Conservation (phyloP, 2,329 filamentous ascomycete species). For the Trichoderma sp. region DNA sequence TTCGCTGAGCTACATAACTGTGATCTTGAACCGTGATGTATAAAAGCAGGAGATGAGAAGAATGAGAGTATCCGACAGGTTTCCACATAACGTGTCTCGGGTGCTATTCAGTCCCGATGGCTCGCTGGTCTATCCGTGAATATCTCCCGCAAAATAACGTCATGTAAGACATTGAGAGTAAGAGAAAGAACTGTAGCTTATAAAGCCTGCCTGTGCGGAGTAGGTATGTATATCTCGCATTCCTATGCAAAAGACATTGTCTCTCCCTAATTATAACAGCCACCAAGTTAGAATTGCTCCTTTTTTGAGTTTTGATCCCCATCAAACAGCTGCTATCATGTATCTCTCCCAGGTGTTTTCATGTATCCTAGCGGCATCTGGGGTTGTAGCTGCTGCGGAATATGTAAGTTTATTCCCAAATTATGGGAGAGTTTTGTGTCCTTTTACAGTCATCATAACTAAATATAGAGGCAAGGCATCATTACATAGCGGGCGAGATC, state of each 20-base stretch:
- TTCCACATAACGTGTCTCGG: not conserved
- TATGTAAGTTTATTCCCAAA: not conserved
- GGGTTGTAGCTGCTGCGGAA: not conserved
- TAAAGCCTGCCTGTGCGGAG: no score
- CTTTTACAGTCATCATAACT: not conserved
- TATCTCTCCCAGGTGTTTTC: not conserved
- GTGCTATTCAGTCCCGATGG: not conserved
- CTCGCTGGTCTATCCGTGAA: not conserved
- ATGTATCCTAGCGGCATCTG: not conserved
- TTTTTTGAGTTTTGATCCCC: not conserved
- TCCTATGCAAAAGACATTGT: conserved; percentile 1
- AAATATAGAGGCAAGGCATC: not conserved
- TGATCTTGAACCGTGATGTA: not conserved
- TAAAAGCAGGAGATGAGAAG: no score
- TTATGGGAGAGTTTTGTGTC: not conserved
- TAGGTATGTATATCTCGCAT: not conserved
- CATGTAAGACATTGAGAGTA: not conserved
- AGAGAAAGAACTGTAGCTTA: not conserved
- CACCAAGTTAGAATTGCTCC: not conserved
- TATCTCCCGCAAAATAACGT: not conserved
- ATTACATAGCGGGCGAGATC: not conserved
- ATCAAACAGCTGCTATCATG: not conserved
- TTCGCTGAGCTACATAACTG: not conserved
- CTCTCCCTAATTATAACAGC: not conserved
- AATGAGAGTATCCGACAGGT: not conserved